A percentile compares a stretch with the other conserved stretches of the same genome.
Evolutionary conservation across 2,329 filamentous ascomycete species (phyloP).

Genomic region (Arthrinium puccinioides): DNA sequence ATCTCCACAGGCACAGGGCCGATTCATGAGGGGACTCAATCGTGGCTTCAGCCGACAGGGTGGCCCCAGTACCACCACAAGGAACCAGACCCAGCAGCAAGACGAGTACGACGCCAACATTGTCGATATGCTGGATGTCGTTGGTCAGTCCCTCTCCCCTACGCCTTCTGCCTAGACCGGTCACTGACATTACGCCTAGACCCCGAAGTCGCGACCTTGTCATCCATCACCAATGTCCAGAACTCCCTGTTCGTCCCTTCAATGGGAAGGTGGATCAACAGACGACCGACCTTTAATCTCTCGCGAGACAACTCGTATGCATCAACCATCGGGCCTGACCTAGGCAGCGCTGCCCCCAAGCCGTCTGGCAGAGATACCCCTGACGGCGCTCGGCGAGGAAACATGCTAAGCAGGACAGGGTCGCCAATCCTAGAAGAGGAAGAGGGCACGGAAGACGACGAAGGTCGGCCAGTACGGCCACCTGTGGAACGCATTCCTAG

Average conservation of each 20-base stretch:
- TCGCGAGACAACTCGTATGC: constrained; percentile 42
- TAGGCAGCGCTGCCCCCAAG: background rate
- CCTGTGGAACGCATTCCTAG: constrained; percentile 29
- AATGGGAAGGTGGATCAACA: constrained; percentile 67
- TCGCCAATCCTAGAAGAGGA: constrained; percentile 15
- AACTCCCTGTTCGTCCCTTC: constrained; percentile 84
- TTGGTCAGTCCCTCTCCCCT: constrained; percentile 42
- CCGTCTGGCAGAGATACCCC: background rate
- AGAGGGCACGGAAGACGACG: constrained; percentile 6
- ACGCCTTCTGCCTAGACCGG: background rate
- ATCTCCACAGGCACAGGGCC: background rate
- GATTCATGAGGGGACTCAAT: background rate
- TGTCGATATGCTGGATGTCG: constrained; percentile 61
- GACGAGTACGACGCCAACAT: constrained; percentile 53
- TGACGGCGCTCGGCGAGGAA: background rate
- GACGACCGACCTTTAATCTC: constrained; percentile 71
- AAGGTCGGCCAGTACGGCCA: constrained; percentile 7
- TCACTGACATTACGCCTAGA: constrained; percentile 38
- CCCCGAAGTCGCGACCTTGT: constrained; percentile 74
- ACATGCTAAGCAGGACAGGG: constrained; percentile 8
- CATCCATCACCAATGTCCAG: constrained; percentile 81
- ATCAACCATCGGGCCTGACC: too few relatives aligned
- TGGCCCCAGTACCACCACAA: background rate
- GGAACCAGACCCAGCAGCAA: background rate
- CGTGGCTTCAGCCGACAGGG: background rate